Evolutionary conservation across 2,329 filamentous ascomycete genomes (phyloP), one percentile per base, ranked within the genome.

Genomic region (Alternaria gansuensis): DNA sequence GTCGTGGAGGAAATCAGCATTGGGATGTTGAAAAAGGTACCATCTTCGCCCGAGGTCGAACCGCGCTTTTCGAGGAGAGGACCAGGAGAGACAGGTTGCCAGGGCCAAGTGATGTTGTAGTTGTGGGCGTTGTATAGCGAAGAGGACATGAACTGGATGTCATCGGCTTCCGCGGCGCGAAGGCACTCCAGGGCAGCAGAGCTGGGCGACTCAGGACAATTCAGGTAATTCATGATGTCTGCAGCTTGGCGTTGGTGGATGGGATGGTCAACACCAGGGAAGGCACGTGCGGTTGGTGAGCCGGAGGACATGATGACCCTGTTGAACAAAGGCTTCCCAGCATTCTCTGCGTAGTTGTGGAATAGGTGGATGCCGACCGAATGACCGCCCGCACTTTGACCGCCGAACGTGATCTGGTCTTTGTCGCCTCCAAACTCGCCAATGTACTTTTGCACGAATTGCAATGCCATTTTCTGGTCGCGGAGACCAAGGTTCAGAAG

Each of bases 11-110:
- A 67, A n/a, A 75, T 75, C 11, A 76, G 59, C 8, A 68, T 64
- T 5, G 75, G 75, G 13, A 76, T 57, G 33, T 71, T 69, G 67
- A 69, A 76, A 52, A 77, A 76, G 1, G 73, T 75, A n/a, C 68
- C 69, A 9, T 77, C 71, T 24, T 67, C 53, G 33, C 73, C 74
- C 23, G 74, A 76, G 2, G 59, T 59, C 0, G 81, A 83, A 17
- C 82, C 82, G 5, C 78, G 74, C 53, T 82, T 82, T 63, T 83
- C 81, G 3, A 83, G 72, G 0, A 83, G 56, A 0, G 79, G 79
- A 0, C 81, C 82, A 0, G 80, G 80, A 0, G 81, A 79, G 0
- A 79, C 78, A 1, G 82, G 82, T 50, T 83, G 82, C 68, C 81
- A 84, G 0, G 82, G 81, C 82, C 82, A 83, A 0, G 80, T 83